Evolutionary conservation across 1,284 basidiomycete genomes (phyloP).

Genomic region (Mycena citricolor): DNA sequence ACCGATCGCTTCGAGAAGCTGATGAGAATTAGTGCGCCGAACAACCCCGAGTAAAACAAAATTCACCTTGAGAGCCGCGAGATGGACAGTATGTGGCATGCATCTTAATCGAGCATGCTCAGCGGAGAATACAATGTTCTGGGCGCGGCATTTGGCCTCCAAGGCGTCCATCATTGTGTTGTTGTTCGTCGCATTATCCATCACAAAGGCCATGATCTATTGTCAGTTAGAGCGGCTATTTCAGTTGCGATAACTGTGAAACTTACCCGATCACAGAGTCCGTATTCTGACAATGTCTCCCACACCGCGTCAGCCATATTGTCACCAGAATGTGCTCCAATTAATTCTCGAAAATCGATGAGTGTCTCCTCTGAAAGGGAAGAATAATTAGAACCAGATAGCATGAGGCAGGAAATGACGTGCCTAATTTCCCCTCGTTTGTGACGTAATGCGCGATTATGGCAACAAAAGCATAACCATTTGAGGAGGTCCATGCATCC

Average conservation of each 20-base stretch:
- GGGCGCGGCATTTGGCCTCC: constrained; percentile 1
- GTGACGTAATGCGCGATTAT: constrained; percentile 27
- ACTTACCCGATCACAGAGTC: constrained; percentile 23
- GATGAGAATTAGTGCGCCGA: background rate
- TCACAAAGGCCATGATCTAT: constrained; percentile 27
- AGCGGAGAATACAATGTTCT: constrained; percentile 20
- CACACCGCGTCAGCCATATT: constrained; percentile 36
- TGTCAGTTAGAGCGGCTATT: background rate
- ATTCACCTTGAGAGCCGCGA: constrained; percentile 32
- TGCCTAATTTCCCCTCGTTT: constrained; percentile 22
- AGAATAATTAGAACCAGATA: background rate
- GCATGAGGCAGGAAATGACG: background rate
- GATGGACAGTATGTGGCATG: constrained; percentile 33
- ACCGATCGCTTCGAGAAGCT: constrained; percentile 33
- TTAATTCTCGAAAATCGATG: constrained; percentile 34
- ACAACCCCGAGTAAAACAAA: background rate
- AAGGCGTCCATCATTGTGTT: constrained; percentile 28
- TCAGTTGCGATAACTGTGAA: background rate
- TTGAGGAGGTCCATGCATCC: constrained; percentile 29
- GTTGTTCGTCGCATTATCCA: constrained; percentile 34
- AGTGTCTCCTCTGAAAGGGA: constrained; percentile 33
- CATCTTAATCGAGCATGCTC: constrained; percentile 24
- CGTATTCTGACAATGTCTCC: constrained; percentile 28
- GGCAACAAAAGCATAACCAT: constrained; percentile 26
- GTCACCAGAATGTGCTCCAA: constrained; percentile 32